phyloP scores from a whole-genome alignment of 257 asterid genomes.

The Solanum commersonii region DNA sequence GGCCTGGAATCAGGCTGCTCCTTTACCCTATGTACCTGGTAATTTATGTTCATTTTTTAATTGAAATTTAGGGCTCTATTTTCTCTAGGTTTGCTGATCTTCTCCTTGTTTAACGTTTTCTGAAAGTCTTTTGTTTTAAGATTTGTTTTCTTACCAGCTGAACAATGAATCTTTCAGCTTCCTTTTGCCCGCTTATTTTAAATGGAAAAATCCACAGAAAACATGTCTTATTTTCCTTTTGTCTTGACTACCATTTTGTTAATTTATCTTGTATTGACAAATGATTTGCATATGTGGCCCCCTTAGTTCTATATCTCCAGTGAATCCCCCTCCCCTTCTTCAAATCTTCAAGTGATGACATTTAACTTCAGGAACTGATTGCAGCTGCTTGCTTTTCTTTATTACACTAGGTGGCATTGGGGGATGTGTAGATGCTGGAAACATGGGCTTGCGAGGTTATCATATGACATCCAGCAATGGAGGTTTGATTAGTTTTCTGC shows the following conservation, averaged over 20 bases:
- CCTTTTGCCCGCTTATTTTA: background rate
- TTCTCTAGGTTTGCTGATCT: background rate
- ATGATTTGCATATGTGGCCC: background rate
- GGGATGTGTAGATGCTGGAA: slow-evolving; percentile 31
- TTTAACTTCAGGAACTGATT: background rate
- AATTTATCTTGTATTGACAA: background rate
- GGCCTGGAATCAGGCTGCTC: slow-evolving; percentile 33
- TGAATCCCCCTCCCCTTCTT: background rate
- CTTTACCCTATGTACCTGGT: slow-evolving; percentile 44
- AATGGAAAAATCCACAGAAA: background rate
- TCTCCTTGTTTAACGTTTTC: background rate
- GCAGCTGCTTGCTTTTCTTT: background rate
- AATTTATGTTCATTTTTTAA: slow-evolving; percentile 3
- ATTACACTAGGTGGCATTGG: slow-evolving; percentile 22
- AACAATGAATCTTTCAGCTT: background rate
- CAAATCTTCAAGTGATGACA: background rate
- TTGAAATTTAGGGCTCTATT: background rate
- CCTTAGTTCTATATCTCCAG: background rate
- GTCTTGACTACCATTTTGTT: background rate
- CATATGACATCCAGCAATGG: slow-evolving; percentile 25
- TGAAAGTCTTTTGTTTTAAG: background rate
- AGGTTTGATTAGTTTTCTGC: slow-evolving; percentile 35
- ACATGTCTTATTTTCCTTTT: background rate
- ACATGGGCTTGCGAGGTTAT: slow-evolving; percentile 46
- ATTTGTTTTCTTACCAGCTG: background rate